Percentiles rank a stretch among this genome's conserved stretches.
Evolutionary conservation across 2,329 filamentous ascomycete species (phyloP).

Genomic region (Exophiala lecanii-corni): DNA sequence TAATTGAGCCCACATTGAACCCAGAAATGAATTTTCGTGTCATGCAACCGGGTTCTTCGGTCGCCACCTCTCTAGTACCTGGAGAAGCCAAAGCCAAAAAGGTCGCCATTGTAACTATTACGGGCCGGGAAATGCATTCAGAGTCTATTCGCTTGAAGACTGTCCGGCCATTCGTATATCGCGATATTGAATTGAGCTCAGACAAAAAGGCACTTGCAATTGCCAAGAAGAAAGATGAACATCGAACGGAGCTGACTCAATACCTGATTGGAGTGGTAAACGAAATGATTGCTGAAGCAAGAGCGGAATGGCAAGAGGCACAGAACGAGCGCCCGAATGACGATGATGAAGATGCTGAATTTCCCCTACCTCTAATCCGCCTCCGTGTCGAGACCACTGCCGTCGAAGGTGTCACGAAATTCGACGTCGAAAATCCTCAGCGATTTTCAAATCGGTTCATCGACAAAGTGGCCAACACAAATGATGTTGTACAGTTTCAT

Average conservation of each 20-base stretch:
- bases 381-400: slow-evolving; percentile 87
- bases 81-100: slow-evolving; percentile 91
- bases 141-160: slow-evolving; percentile 80
- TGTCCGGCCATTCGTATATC: slow-evolving; percentile 85
- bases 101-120: slow-evolving; percentile 78
- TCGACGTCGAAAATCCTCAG: slow-evolving; percentile 91
- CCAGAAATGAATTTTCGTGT: slow-evolving; percentile 88
- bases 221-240: slow-evolving; percentile 75
- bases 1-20: slow-evolving; percentile 79
- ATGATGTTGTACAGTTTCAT: slow-evolving; percentile 90
- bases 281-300: slow-evolving; percentile 80
- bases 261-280: slow-evolving; percentile 75
- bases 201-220: slow-evolving; percentile 73
- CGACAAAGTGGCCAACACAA: slow-evolving; percentile 86
- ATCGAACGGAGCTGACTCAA: slow-evolving; percentile 72
- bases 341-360: slow-evolving; percentile 45
- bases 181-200: slow-evolving; percentile 71
- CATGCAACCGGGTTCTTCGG: slow-evolving; percentile 94
- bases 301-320: slow-evolving; percentile 71
- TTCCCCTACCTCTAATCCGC: slow-evolving; percentile 77
- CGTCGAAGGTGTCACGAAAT: slow-evolving; percentile 70
- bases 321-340: slow-evolving; percentile 60
- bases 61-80: slow-evolving; percentile 85
- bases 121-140: slow-evolving; percentile 72
- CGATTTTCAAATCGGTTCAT: slow-evolving; percentile 90